These are phyloP conservation scores for Monilinia polystroma DNA, from an alignment of 2,329 filamentous ascomycete genomes.

Conservation along the genomic window DNA sequence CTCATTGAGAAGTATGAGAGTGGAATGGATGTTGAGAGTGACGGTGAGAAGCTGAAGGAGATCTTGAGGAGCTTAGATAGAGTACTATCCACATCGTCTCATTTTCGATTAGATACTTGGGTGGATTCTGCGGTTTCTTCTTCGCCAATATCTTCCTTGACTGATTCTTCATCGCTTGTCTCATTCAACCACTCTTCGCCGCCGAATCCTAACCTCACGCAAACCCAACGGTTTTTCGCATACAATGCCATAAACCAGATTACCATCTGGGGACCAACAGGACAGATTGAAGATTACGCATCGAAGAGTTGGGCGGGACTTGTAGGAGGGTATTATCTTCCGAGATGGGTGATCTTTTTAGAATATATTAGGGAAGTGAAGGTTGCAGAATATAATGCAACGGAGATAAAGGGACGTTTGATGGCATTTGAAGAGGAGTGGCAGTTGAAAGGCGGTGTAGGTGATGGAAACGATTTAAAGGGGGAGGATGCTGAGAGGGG, in stretches of 20 bases:
- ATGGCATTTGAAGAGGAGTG: background rate
- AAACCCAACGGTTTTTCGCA: constrained; percentile 27
- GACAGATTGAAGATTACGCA: constrained; percentile 51
- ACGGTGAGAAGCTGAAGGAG: background rate
- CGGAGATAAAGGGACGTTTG: background rate
- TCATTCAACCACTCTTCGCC: background rate
- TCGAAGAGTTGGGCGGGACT: constrained; percentile 51
- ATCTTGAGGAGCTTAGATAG: background rate
- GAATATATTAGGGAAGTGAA: background rate
- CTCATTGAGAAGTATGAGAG: background rate
- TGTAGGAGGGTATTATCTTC: constrained; percentile 42
- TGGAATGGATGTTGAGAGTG: background rate
- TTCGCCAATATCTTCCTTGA: background rate
- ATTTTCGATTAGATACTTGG: constrained; percentile 13
- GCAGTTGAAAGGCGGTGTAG: background rate
- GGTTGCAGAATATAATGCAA: background rate
- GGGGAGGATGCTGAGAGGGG: background rate
- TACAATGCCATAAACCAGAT: constrained; percentile 52
- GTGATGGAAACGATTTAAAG: background rate
- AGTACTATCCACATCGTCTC: constrained; percentile 1
- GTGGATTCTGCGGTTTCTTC: background rate
- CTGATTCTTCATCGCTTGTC: background rate
- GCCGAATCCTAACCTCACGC: background rate
- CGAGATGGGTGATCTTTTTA: background rate
- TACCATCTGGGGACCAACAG: constrained; percentile 50